A percentile compares a stretch with the other conserved stretches of the same genome.
phyloP scores from a whole-genome alignment of 192 early-diverging fungal species.

The Coemansia sp. region DNA sequence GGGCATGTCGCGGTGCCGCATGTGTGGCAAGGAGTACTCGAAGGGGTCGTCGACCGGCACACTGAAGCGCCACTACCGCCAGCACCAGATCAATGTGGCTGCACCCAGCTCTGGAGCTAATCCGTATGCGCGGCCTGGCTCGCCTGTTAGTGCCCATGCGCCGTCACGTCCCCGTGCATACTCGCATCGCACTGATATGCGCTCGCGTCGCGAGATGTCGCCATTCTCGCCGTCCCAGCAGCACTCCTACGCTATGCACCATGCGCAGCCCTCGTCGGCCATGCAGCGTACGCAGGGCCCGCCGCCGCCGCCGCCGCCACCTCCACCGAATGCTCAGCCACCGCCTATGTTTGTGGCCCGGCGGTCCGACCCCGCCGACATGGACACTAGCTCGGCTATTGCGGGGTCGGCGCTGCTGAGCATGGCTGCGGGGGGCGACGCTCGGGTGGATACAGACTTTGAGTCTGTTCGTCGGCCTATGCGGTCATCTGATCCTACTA shows the following conservation, averaged over 20 bases:
- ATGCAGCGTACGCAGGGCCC: neutral
- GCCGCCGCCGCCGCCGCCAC: slow-evolving; percentile 2
- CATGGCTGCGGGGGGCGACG: slow-evolving; percentile 47
- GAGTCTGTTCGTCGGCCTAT: slow-evolving; percentile 20
- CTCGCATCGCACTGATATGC: slow-evolving; percentile 46
- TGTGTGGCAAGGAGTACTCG: slow-evolving; percentile 54
- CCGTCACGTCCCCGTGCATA: slow-evolving; percentile 41
- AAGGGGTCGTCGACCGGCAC: slow-evolving; percentile 54
- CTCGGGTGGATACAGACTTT: slow-evolving; percentile 15
- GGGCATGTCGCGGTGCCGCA: slow-evolving; percentile 51
- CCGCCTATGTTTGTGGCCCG: neutral
- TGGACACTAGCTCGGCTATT: slow-evolving; percentile 47
- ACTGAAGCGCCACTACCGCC: slow-evolving; percentile 52
- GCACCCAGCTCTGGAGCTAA: slow-evolving; percentile 8
- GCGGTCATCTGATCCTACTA: slow-evolving; percentile 45
- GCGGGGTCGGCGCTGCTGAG: slow-evolving; percentile 52
- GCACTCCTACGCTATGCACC: neutral
- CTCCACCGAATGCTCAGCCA: slow-evolving; percentile 2
- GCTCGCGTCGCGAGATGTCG: slow-evolving; percentile 34
- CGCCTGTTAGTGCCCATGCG: slow-evolving; percentile 9
- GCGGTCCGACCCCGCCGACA: slow-evolving; percentile 14
- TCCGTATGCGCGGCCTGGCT: slow-evolving; percentile 12
- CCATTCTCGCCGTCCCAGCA: slow-evolving; percentile 20
- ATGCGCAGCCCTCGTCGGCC: neutral
- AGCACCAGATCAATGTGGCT: slow-evolving; percentile 49